A percentile compares a stretch with the other conserved stretches of the same genome.
phyloP scores from a whole-genome alignment of 225 moss, liverwort and hornwort genomes.

The Physcomitrium patens region DNA sequence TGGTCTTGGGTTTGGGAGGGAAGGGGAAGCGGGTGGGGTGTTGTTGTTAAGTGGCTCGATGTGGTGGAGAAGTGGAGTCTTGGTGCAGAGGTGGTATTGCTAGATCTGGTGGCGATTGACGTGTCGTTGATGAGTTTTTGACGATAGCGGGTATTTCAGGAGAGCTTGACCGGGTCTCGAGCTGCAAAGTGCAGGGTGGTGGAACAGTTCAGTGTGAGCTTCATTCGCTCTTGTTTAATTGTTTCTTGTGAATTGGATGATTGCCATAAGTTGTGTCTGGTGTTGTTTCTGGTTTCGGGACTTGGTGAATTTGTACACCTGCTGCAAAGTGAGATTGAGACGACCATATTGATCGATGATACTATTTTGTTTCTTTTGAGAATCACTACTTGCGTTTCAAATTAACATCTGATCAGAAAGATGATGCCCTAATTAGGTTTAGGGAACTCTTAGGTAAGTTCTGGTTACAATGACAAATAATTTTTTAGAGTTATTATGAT shows the following conservation, averaged over 20 bases:
- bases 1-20: too few relatives aligned
- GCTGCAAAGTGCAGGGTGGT: too few relatives aligned
- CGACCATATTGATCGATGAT: background rate
- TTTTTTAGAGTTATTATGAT: background rate
- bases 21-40: too few relatives aligned
- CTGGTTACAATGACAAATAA: background rate
- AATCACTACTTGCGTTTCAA: background rate
- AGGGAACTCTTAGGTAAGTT: background rate
- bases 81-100: too few relatives aligned
- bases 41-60: too few relatives aligned
- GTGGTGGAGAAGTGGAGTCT: too few relatives aligned
- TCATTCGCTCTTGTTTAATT: background rate
- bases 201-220: background rate
- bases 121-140: too few relatives aligned
- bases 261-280: background rate
- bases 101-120: too few relatives aligned
- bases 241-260: background rate
- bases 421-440: background rate
- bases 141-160: too few relatives aligned
- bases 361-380: background rate
- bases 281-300: background rate
- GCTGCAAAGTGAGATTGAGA: background rate
- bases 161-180: too few relatives aligned
- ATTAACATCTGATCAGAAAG: background rate
- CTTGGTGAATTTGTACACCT: constrained; percentile 2